Conservation (phyloP, 495 filamentous ascomycete species). For the Annulohypoxylon moriforme region DNA sequence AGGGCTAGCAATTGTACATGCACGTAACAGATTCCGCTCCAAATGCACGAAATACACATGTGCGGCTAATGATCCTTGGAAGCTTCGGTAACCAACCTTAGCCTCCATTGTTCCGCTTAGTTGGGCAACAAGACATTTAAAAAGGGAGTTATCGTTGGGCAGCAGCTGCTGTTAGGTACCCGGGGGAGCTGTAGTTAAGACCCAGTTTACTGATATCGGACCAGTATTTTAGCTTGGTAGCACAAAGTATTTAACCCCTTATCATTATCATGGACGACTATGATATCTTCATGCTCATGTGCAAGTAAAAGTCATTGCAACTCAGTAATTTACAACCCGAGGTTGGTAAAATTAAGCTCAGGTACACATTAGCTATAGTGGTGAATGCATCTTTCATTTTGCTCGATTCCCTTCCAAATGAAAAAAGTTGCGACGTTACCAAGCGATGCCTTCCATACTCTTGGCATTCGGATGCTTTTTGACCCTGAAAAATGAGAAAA, state of each 20-base stretch:
- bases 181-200: too few species aligned
- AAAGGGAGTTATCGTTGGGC: slow-evolving; percentile 24
- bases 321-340: background rate
- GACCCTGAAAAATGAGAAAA: background rate
- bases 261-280: background rate
- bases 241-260: background rate
- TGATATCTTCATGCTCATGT: background rate
- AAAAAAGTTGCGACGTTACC: background rate
- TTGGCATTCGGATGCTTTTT: slow-evolving; percentile 22
- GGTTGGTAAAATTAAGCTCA: background rate
- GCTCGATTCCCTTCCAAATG: background rate
- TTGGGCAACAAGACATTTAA: slow-evolving; percentile 35
- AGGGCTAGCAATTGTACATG: slow-evolving; percentile 24
- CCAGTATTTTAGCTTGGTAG: background rate
- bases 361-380: slow-evolving; percentile 5
- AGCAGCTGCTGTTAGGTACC: slow-evolving; percentile 18
- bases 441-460: slow-evolving; percentile 16
- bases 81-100: slow-evolving; percentile 30
- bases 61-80: slow-evolving; percentile 25
- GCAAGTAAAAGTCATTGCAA: background rate
- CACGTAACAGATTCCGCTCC: slow-evolving; percentile 29
- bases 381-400: slow-evolving; percentile 12
- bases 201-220: slow-evolving; percentile 4
- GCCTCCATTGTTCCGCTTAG: slow-evolving; percentile 12
- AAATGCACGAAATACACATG: slow-evolving; percentile 30